These are phyloP conservation scores for Diplocarpon rosae DNA, from an alignment of 2,329 filamentous ascomycete species.

Conservation along the genomic window DNA sequence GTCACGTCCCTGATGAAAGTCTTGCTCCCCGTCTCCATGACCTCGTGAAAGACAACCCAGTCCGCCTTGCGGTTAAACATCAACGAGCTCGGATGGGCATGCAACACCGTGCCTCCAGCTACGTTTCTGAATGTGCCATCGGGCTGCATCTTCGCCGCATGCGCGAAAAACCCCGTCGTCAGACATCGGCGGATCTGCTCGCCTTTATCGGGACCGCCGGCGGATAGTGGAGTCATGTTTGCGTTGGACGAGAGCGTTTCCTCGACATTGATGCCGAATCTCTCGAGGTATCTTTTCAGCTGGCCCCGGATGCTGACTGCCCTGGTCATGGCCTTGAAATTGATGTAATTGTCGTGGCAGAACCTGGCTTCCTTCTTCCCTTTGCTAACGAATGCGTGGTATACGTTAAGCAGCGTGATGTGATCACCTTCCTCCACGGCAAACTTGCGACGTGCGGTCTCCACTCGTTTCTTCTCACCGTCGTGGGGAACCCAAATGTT, in stretches of 20 bases:
- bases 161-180: slow-evolving; percentile 82
- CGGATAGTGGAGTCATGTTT: slow-evolving; percentile 27
- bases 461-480: slow-evolving; percentile 62
- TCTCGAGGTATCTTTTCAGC: slow-evolving; percentile 75
- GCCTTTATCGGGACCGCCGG: slow-evolving; percentile 38
- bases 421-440: slow-evolving; percentile 92
- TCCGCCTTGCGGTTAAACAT: slow-evolving; percentile 96
- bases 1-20: slow-evolving; percentile 83
- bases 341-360: slow-evolving; percentile 77
- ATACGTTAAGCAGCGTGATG: slow-evolving; percentile 85
- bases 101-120: slow-evolving; percentile 63
- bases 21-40: slow-evolving; percentile 81
- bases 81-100: slow-evolving; percentile 83
- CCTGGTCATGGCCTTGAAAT: slow-evolving; percentile 71
- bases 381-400: slow-evolving; percentile 73
- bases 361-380: slow-evolving; percentile 77
- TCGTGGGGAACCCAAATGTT: slow-evolving; percentile 75
- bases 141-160: slow-evolving; percentile 86
- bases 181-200: slow-evolving; percentile 78
- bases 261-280: slow-evolving; percentile 63
- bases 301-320: slow-evolving; percentile 82
- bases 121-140: slow-evolving; percentile 85
- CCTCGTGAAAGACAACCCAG: slow-evolving; percentile 92
- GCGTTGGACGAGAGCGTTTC: slow-evolving; percentile 42
- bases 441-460: slow-evolving; percentile 68